These are phyloP conservation scores for Geosmithia morbida DNA, from an alignment of 2,329 filamentous ascomycete species.

Conservation along the genomic window DNA sequence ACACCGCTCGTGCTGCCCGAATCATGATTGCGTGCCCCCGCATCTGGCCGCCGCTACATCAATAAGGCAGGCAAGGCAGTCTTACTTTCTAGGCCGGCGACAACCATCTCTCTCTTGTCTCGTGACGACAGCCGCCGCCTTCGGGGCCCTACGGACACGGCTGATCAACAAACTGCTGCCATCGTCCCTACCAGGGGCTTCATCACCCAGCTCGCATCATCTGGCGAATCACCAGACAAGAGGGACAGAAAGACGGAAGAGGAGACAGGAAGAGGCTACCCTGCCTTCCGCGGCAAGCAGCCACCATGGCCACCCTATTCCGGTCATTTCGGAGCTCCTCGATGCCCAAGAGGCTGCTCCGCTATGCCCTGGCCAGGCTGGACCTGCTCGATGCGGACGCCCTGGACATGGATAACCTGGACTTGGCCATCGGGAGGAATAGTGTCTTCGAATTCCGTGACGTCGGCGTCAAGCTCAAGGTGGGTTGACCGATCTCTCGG, in stretches of 20 bases:
- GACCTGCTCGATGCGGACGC: constrained; percentile 81
- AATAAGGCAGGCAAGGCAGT: constrained; percentile 10
- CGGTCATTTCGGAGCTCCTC: constrained; percentile 50
- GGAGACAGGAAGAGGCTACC: neutral
- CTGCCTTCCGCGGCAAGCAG: neutral
- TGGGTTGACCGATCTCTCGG: constrained; percentile 22
- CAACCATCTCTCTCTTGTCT: neutral
- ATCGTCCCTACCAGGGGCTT: neutral
- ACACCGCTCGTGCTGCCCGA: constrained; percentile 1
- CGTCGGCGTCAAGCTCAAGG: constrained; percentile 68
- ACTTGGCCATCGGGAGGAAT: constrained; percentile 68
- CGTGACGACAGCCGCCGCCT: neutral
- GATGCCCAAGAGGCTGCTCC: constrained; percentile 79
- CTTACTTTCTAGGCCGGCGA: neutral
- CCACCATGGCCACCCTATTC: constrained; percentile 56
- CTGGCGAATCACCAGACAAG: neutral
- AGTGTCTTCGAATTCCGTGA: constrained; percentile 78
- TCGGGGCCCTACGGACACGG: neutral
- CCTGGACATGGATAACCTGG: constrained; percentile 73
- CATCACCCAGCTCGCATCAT: neutral
- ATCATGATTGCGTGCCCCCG: constrained; percentile 19
- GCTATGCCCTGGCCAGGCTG: constrained; percentile 69
- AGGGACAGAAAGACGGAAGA: neutral
- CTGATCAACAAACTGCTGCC: neutral
- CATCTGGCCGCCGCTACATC: constrained; percentile 18